Percentiles rank a stretch among this genome's conserved stretches.
These are phyloP conservation scores for Fomitopsis schrenkii DNA, from an alignment of 1,284 basidiomycete genomes.

Conservation along the genomic window DNA sequence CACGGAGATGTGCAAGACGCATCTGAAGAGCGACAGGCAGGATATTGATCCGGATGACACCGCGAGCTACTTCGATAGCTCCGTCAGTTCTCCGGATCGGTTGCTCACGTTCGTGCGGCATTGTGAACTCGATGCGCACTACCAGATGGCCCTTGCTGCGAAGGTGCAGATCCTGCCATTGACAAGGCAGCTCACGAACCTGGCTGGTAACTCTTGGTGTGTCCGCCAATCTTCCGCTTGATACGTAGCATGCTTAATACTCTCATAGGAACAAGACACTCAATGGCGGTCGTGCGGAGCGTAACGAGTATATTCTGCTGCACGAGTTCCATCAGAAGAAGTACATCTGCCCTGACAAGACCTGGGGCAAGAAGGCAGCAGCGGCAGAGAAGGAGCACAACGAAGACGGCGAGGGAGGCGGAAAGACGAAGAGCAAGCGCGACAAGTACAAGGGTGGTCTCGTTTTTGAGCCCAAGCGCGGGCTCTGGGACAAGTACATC, in stretches of 20 bases:
- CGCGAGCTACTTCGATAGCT: constrained; percentile 85
- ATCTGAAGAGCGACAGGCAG: constrained; percentile 81
- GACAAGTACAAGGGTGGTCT: constrained; percentile 99
- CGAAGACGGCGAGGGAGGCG: constrained; percentile 49
- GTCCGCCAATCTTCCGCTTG: constrained; percentile 18
- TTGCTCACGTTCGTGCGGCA: constrained; percentile 88
- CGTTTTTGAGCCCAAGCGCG: constrained; percentile 95
- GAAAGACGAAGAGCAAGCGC: constrained; percentile 66
- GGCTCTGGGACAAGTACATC: constrained; percentile 96
- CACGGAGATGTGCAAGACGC: constrained; percentile 93
- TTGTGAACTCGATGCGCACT: constrained; percentile 92
- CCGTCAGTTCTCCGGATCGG: constrained; percentile 72
- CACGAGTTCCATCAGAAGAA: constrained; percentile 98
- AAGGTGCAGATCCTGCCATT: constrained; percentile 89
- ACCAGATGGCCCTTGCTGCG: constrained; percentile 91
- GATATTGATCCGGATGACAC: constrained; percentile 98
- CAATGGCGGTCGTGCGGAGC: constrained; percentile 94
- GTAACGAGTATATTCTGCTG: constrained; percentile 98
- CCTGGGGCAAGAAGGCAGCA: constrained; percentile 71
- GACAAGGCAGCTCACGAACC: constrained; percentile 91
- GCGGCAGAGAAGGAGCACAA: constrained; percentile 64
- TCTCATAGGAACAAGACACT: constrained; percentile 86
- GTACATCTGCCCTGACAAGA: constrained; percentile 96
- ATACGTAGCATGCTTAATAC: background rate
- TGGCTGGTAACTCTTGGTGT: constrained; percentile 98